Base-by-base conservation (phyloP, 495 filamentous ascomycete species). In the Physcia stellaris region DNA sequence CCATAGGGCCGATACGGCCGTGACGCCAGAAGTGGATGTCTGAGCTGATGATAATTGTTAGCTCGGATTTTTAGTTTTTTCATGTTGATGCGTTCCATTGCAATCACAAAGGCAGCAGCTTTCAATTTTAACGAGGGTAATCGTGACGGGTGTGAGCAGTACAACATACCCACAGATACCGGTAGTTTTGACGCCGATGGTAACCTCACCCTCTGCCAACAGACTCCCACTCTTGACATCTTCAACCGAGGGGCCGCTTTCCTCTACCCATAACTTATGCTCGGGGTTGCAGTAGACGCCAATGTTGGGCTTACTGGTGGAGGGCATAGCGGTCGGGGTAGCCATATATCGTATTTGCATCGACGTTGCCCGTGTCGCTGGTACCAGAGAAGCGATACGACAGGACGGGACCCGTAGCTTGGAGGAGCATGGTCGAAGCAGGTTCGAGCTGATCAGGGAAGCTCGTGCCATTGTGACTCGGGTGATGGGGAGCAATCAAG, bases 1-100 rank as follows among this genome's bases (percentile, higher is more conserved):
- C 79, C 86, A 94, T 95, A 38, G 86, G 86, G 11, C 86, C 86
- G 52, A 95, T 94, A 60, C 79, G 82, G 45, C 86, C 86, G 24
- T 78, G 80, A 55, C 87, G 85, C 86, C 86, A 93, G 70, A 95
- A 95, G 62, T 94, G 86, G 21, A 95, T 77, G 59, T 94, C 86
- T 38, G 85, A 92, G 32, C 84, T 92, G 51, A n/a, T 21, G 32
- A n/a, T 4, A 32, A 15, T 19, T 35, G 28, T 18, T 31, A 12
- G 10, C 10, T 2, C 10, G 2, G 1, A 10, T 35, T 28, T 21
- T 19, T 35, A 40, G 15, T 15, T n/a, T 18, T 13, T 33, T 32
- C 11, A 19, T 43, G 24, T 13, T 12, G 27, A 48, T 4, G 21
- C 21, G 17, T n/a, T n/a, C n/a, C n/a, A n/a, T n/a, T n/a, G n/a